These are phyloP conservation scores for Fraxinus velutina DNA, from an alignment of 305 asterid species.

Conservation along the genomic window DNA sequence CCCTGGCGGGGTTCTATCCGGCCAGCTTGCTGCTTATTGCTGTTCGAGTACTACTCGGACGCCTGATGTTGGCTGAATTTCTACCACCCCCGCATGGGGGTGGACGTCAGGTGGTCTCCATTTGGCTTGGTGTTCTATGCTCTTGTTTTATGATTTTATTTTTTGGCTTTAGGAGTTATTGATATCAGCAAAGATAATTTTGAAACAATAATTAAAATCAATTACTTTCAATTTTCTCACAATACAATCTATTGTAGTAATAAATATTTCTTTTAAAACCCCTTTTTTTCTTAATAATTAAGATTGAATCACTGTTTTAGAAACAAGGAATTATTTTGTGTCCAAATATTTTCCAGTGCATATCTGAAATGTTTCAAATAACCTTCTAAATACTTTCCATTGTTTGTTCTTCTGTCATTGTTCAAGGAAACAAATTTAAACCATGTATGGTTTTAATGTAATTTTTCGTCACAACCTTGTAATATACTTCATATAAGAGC, in stretches of 20 bases:
- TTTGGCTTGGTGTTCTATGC: neutral
- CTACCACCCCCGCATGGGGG: neutral
- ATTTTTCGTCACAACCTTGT: neutral
- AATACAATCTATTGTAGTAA: neutral
- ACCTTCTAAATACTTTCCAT: neutral
- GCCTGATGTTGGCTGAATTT: neutral
- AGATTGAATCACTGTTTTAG: neutral
- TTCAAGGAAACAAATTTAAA: neutral
- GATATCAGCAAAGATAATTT: neutral
- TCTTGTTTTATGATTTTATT: neutral
- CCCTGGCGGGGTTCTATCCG: neutral
- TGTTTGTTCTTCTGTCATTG: neutral
- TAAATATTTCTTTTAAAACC: neutral
- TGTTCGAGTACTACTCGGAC: no score
- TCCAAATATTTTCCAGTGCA: neutral
- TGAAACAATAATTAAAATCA: neutral
- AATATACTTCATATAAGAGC: conserved; percentile 1
- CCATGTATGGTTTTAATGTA: neutral
- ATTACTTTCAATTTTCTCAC: neutral
- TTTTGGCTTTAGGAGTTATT: neutral
- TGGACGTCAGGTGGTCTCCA: neutral
- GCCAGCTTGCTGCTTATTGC: neutral
- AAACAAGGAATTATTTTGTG: neutral
- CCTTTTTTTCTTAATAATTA: neutral
- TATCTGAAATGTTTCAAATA: neutral